phyloP scores from a whole-genome alignment of 371 early-diverging fungal genomes.

The Mucor saturninus region DNA sequence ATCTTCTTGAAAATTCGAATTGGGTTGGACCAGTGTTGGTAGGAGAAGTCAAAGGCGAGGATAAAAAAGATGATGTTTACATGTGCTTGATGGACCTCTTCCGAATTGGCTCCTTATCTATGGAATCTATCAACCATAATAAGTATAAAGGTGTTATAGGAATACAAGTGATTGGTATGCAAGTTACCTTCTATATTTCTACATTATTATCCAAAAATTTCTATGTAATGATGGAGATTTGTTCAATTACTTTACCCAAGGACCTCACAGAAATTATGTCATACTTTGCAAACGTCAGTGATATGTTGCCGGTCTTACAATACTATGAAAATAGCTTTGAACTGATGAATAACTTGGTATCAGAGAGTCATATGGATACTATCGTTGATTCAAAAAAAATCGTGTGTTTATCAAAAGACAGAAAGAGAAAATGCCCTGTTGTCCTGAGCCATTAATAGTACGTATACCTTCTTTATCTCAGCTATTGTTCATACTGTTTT shows the following conservation, averaged over 20 bases:
- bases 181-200: slow-evolving; percentile 2
- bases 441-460: background rate
- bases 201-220: background rate
- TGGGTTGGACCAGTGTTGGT: slow-evolving; percentile 7
- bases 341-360: background rate
- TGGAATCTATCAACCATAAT: slow-evolving; percentile 3
- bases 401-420: background rate
- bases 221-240: slow-evolving; percentile 15
- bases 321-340: background rate
- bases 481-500: too few species aligned
- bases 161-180: slow-evolving; percentile 11
- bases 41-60: slow-evolving; percentile 36
- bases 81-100: background rate
- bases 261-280: slow-evolving; percentile 3
- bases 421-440: background rate
- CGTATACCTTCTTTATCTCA: too few species aligned
- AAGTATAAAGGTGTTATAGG: slow-evolving; percentile 15
- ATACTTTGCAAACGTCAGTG: background rate
- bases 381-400: background rate
- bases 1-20: background rate
- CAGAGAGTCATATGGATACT: too few species aligned
- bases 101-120: slow-evolving; percentile 7
- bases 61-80: slow-evolving; percentile 37
- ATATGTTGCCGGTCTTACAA: background rate
- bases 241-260: slow-evolving; percentile 6